phyloP scores from a whole-genome alignment of 2,329 filamentous ascomycete genomes.

The Pyricularia sp. region DNA sequence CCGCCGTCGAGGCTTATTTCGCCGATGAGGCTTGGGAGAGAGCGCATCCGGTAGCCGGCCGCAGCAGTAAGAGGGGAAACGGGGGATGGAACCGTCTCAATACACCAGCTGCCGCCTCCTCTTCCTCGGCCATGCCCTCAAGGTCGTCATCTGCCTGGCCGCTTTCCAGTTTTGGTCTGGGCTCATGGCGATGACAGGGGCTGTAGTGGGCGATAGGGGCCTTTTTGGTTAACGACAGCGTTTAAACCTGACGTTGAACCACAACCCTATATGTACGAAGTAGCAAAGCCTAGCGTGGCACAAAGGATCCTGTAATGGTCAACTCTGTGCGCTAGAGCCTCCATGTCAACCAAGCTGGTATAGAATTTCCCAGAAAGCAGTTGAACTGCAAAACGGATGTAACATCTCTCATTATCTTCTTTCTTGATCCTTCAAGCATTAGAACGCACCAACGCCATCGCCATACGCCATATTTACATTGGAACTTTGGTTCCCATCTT shows the following conservation, averaged over 20 bases:
- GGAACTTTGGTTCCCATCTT: not conserved
- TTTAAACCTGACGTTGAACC: not conserved
- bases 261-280: not conserved
- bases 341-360: not conserved
- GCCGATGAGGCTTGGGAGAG: constrained; percentile 71
- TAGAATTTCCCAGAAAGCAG: not conserved
- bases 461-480: not conserved
- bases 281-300: not conserved
- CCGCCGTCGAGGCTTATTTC: constrained; percentile 53
- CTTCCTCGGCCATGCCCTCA: not conserved
- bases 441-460: not conserved
- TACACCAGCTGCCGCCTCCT: not conserved
- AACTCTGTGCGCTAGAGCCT: not conserved
- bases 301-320: not conserved
- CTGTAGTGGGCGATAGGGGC: not conserved
- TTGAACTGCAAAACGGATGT: not conserved
- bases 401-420: not conserved
- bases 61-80: not conserved
- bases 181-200: not conserved
- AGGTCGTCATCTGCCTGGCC: not conserved
- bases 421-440: not conserved
- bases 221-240: not conserved
- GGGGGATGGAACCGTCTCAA: not conserved
- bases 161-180: not conserved
- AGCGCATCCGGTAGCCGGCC: constrained; percentile 46